Conservation (phyloP, 176 grass and related monocot genomes). For the Eragrostis nindensis region DNA sequence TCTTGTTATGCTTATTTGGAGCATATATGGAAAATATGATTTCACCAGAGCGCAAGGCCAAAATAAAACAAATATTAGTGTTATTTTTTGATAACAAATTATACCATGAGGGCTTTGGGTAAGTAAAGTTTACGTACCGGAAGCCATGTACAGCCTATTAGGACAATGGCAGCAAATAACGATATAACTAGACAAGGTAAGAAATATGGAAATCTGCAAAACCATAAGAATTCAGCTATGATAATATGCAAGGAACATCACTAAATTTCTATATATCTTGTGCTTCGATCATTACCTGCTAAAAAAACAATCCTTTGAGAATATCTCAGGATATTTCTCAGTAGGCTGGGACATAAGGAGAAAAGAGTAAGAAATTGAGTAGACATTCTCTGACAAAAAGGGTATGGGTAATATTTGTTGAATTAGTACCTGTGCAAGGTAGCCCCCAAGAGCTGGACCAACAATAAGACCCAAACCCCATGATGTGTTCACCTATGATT, state of each 20-base stretch:
- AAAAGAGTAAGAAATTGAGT: no score
- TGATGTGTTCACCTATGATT: slow-evolving; percentile 50
- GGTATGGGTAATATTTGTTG: neutral
- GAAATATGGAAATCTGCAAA: slow-evolving; percentile 80
- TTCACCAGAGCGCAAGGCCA: neutral
- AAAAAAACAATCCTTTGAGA: slow-evolving; percentile 58
- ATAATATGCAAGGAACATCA: neutral
- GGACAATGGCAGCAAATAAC: slow-evolving; percentile 49
- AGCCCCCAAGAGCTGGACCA: slow-evolving; percentile 86
- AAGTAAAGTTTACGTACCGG: slow-evolving; percentile 56
- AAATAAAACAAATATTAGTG: neutral
- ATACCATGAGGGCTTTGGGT: neutral
- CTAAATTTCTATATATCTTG: neutral
- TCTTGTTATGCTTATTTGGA: neutral
- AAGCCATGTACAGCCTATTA: slow-evolving; percentile 74
- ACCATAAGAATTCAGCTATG: slow-evolving; percentile 10
- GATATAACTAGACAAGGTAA: slow-evolving; percentile 70
- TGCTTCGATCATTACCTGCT: slow-evolving; percentile 46
- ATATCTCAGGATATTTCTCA: slow-evolving; percentile 72
- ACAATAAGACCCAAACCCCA: slow-evolving; percentile 78
- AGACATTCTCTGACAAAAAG: neutral
- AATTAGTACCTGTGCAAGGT: slow-evolving; percentile 68
- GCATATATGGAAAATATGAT: neutral
- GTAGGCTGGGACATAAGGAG: slow-evolving; percentile 41
- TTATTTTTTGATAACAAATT: neutral